These are phyloP conservation scores for Clitopilus passeckerianus DNA, from an alignment of 768 basidiomycete species.

Conservation along the genomic window DNA sequence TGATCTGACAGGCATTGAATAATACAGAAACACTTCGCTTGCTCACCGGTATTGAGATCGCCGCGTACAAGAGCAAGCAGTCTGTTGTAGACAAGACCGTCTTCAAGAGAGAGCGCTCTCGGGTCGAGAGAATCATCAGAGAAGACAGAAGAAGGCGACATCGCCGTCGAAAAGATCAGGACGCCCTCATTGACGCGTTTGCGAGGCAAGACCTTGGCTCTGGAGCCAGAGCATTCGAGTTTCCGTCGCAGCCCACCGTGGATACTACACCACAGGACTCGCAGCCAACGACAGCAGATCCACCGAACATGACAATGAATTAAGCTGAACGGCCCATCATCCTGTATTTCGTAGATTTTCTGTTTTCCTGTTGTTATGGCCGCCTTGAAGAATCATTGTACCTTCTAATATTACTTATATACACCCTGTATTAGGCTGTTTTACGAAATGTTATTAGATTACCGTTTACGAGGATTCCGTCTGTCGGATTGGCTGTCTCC, in stretches of 20 bases:
- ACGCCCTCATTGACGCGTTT: conserved; percentile 77
- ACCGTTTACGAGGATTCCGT: not conserved
- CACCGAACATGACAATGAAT: not conserved
- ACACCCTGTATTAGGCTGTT: not conserved
- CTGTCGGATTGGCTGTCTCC: not conserved
- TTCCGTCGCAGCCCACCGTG: not conserved
- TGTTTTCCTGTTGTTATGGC: not conserved
- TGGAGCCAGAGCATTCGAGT: not conserved
- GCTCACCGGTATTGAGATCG: conserved; percentile 79
- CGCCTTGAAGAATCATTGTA: not conserved
- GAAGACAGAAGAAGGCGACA: conserved; percentile 80
- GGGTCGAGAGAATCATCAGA: conserved; percentile 77
- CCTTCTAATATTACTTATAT: not conserved
- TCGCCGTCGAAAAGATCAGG: conserved; percentile 79
- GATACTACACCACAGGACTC: not conserved
- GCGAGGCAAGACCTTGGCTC: conserved; percentile 38
- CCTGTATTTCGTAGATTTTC: not conserved
- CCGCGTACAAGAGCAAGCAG: conserved; percentile 74
- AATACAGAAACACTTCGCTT: conserved; percentile 79
- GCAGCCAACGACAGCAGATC: conserved; percentile 3
- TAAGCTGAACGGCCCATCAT: not conserved
- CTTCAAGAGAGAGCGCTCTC: conserved; percentile 60
- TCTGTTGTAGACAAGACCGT: conserved; percentile 62
- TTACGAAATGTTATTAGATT: not conserved
- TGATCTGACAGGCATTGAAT: conserved; percentile 67